These are phyloP conservation scores for Inga laurina DNA, from an alignment of 306 rosid species.

Conservation along the genomic window DNA sequence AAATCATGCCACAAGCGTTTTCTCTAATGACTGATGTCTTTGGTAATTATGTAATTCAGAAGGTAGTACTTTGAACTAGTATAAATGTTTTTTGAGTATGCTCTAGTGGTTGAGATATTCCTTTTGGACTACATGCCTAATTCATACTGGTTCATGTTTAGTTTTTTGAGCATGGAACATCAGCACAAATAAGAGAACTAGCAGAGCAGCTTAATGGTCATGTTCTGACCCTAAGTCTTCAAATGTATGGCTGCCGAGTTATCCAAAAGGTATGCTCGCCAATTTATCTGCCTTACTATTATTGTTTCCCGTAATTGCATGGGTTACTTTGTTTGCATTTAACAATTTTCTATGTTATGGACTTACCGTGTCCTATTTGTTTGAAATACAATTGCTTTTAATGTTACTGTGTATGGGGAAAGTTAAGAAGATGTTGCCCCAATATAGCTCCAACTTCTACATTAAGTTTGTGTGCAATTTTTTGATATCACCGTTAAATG, in stretches of 20 bases:
- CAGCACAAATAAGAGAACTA: constrained; percentile 78
- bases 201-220: constrained; percentile 86
- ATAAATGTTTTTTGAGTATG: background rate
- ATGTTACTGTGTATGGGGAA: constrained; percentile 7
- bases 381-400: background rate
- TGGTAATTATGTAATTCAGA: constrained; percentile 95
- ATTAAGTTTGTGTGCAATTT: background rate
- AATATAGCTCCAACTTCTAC: background rate
- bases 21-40: constrained; percentile 94
- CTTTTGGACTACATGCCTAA: constrained; percentile 20
- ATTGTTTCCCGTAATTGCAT: constrained; percentile 8
- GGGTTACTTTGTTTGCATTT: constrained; percentile 5
- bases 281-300: constrained; percentile 27
- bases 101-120: constrained; percentile 4
- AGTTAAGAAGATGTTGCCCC: background rate
- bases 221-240: constrained; percentile 90
- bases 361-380: background rate
- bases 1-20: constrained; percentile 92
- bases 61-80: constrained; percentile 54
- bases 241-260: constrained; percentile 99
- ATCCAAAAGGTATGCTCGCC: constrained; percentile 76
- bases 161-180: constrained; percentile 96
- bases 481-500: constrained; percentile 7
- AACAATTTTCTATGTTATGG: background rate
- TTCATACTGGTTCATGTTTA: constrained; percentile 45